Conservation (phyloP, 129 eudicot species). For the Oenanthe sinensis region DNA sequence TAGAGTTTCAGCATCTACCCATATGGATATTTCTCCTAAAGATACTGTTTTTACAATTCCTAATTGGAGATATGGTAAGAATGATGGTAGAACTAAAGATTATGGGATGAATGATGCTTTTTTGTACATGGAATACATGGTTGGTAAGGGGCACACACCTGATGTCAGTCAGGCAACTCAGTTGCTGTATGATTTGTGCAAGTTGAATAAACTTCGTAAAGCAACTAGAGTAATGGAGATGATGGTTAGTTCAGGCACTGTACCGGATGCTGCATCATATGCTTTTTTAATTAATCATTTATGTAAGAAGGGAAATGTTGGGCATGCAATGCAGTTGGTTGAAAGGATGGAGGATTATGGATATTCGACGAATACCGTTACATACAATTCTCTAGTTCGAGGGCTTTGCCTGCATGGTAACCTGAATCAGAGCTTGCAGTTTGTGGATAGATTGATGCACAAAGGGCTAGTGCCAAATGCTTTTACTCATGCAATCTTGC, state of each 20-base stretch:
- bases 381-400: constrained; percentile 62
- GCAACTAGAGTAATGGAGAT: constrained; percentile 82
- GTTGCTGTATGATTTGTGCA: constrained; percentile 63
- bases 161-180: constrained; percentile 65
- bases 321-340: constrained; percentile 69
- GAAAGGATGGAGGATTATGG: constrained; percentile 81
- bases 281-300: constrained; percentile 56
- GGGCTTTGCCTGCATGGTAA: constrained; percentile 72
- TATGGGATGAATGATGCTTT: constrained; percentile 62
- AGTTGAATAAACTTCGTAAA: constrained; percentile 39
- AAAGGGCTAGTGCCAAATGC: constrained; percentile 72
- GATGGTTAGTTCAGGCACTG: constrained; percentile 60
- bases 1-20: constrained; percentile 45
- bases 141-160: constrained; percentile 75
- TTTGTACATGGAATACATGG: constrained; percentile 69
- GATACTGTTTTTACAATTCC: constrained; percentile 54
- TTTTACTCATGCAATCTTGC: constrained; percentile 62
- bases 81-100: constrained; percentile 44
- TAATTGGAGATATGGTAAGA: constrained; percentile 57
- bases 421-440: constrained; percentile 45
- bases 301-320: constrained; percentile 65
- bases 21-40: constrained; percentile 32
- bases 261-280: constrained; percentile 48
- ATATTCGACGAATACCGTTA: constrained; percentile 45
- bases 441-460: constrained; percentile 50